Conservation (phyloP, 192 early-diverging fungal species). For the Backusella psychrophila region DNA sequence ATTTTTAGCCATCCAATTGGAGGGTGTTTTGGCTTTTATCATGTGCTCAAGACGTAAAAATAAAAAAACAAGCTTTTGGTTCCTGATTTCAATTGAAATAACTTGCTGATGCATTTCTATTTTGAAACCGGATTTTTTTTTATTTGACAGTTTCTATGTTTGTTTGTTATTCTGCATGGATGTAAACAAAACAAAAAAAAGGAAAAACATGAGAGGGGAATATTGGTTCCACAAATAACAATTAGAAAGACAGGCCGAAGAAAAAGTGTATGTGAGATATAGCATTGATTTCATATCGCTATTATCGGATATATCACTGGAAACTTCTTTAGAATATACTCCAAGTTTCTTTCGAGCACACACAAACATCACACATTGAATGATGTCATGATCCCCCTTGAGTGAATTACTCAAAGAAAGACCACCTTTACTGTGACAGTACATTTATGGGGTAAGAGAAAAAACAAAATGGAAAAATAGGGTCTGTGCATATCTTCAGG, state of each 20-base stretch:
- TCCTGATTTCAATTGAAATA: not conserved
- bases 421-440: not conserved
- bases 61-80: not conserved
- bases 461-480: not conserved
- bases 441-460: not conserved
- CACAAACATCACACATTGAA: not conserved
- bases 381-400: not conserved
- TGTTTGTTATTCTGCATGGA: not conserved
- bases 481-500: not conserved
- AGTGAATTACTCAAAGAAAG: not conserved
- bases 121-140: not conserved
- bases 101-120: not conserved
- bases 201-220: not conserved
- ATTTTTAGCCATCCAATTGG: not conserved
- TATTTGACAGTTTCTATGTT: not conserved
- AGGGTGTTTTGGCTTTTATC: not conserved
- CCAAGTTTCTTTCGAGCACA: not conserved
- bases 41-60: not conserved
- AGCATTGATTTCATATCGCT: not conserved
- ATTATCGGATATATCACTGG: not conserved
- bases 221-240: not conserved
- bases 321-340: not conserved
- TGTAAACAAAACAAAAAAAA: not conserved
- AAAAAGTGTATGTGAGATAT: not conserved
- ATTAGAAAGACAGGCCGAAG: not conserved